Evolutionary conservation across 1,139 yeast genomes (phyloP).

Genomic region (Yamadazyma dushanensis): DNA sequence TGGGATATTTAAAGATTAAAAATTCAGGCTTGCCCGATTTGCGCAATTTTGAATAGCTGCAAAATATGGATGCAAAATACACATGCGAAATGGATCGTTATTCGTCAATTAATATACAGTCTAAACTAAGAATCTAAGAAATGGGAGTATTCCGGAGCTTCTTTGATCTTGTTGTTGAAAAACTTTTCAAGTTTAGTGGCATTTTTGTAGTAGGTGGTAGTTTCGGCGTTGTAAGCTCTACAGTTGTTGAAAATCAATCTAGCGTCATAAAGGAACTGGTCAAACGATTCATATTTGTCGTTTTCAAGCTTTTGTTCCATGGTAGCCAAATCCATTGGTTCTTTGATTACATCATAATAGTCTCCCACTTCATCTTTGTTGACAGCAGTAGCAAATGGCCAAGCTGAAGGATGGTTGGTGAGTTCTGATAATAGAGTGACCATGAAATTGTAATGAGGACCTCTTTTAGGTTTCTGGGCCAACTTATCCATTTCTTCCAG

Average conservation of each 20-base stretch:
- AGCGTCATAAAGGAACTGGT: conserved; percentile 87
- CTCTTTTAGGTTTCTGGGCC: conserved; percentile 92
- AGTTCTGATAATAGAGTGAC: conserved; percentile 82
- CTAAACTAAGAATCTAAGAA: conserved; percentile 24
- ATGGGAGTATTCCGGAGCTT: conserved; percentile 69
- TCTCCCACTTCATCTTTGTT: conserved; percentile 94
- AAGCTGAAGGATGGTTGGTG: conserved; percentile 95
- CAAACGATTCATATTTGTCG: conserved; percentile 88
- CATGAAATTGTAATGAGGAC: conserved; percentile 94
- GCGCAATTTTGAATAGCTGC: conserved; percentile 1
- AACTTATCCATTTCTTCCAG: conserved; percentile 96
- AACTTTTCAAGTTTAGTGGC: conserved; percentile 92
- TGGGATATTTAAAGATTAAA: neutral
- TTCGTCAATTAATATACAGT: conserved; percentile 3
- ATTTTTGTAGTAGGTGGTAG: conserved; percentile 85
- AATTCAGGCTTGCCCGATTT: neutral
- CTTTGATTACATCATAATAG: conserved; percentile 92
- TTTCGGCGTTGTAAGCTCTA: conserved; percentile 82
- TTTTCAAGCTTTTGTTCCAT: conserved; percentile 94
- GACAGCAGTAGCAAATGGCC: conserved; percentile 97
- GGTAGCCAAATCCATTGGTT: conserved; percentile 97
- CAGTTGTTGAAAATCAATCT: conserved; percentile 87
- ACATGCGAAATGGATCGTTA: neutral
- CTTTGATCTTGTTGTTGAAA: conserved; percentile 76
- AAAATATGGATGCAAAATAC: neutral